phyloP scores from a whole-genome alignment of 768 basidiomycete genomes.

The Podaxis carcinomalis region DNA sequence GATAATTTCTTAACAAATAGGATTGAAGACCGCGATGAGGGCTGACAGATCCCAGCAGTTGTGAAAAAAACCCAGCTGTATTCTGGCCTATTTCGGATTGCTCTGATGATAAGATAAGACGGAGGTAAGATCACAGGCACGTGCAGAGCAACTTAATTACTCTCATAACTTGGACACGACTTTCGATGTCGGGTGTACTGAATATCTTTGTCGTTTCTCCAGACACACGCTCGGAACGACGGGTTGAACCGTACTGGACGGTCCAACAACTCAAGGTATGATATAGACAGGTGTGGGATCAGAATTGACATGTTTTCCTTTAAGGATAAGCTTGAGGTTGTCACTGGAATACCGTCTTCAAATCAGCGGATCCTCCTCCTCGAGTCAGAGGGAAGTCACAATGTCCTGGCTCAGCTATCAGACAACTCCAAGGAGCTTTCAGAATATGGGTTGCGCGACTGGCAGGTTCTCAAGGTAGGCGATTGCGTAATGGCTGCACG shows the following conservation, averaged over 20 bases:
- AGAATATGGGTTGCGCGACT: slow-evolving; percentile 70
- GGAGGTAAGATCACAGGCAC: neutral
- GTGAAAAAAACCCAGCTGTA: no score
- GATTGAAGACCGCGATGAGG: no score
- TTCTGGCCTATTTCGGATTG: neutral
- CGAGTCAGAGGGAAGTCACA: slow-evolving; percentile 49
- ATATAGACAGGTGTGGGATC: slow-evolving; percentile 4
- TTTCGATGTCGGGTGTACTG: slow-evolving; percentile 32
- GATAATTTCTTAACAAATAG: no score
- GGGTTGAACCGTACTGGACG: slow-evolving; percentile 71
- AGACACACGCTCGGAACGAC: slow-evolving; percentile 87
- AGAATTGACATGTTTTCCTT: neutral
- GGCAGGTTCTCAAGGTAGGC: slow-evolving; percentile 77
- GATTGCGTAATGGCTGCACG: neutral
- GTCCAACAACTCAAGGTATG: slow-evolving; percentile 80
- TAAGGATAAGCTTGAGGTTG: slow-evolving; percentile 77
- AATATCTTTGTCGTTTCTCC: slow-evolving; percentile 80
- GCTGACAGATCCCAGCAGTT: no score
- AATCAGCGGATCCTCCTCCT: slow-evolving; percentile 69
- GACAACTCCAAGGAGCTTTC: slow-evolving; percentile 69
- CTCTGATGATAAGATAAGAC: slow-evolving; percentile 2
- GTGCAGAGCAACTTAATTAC: neutral
- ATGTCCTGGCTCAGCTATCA: slow-evolving; percentile 48
- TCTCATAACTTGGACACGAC: neutral
- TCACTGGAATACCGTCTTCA: slow-evolving; percentile 82